Evolutionary conservation across 345 rosid species (phyloP).

Genomic region (Hypericum perforatum): DNA sequence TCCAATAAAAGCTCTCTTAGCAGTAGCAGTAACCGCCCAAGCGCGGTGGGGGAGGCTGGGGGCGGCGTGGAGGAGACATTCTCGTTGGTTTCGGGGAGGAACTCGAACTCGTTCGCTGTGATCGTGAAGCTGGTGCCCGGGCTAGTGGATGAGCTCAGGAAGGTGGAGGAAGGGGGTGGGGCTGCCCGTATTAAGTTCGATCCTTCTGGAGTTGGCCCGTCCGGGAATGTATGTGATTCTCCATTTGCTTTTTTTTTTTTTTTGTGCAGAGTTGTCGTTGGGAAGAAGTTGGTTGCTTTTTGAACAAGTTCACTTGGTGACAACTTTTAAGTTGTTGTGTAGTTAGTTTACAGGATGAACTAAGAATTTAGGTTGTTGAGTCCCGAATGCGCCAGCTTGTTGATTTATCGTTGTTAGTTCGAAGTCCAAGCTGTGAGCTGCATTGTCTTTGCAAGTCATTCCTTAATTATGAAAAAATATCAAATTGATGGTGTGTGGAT

Average conservation of each 20-base stretch:
- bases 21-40: not conserved
- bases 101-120: conserved; percentile 59
- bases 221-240: conserved; percentile 62
- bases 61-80: conserved; percentile 52
- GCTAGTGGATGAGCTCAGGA: conserved; percentile 82
- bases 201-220: conserved; percentile 43
- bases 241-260: not conserved
- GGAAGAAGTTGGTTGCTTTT: no score
- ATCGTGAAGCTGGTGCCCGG: conserved; percentile 72
- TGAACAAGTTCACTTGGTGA: no score
- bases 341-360: no score
- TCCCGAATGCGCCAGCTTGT: no score
- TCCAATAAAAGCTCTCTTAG: not conserved
- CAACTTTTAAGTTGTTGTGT: no score
- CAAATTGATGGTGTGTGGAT: no score
- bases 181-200: conserved; percentile 83
- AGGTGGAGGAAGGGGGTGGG: conserved; percentile 60
- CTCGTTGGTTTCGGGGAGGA: conserved; percentile 53
- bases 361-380: no score
- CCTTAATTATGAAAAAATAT: no score
- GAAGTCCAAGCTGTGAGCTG: no score
- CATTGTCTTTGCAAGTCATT: no score
- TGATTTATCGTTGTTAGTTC: no score
- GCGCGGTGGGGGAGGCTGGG: not conserved
- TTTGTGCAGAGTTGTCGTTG: not conserved